Percentiles rank a stretch among this genome's conserved stretches.
These are phyloP conservation scores for Cutaneotrichosporon sp. DNA, from an alignment of 1,284 basidiomycete species.

Conservation along the genomic window DNA sequence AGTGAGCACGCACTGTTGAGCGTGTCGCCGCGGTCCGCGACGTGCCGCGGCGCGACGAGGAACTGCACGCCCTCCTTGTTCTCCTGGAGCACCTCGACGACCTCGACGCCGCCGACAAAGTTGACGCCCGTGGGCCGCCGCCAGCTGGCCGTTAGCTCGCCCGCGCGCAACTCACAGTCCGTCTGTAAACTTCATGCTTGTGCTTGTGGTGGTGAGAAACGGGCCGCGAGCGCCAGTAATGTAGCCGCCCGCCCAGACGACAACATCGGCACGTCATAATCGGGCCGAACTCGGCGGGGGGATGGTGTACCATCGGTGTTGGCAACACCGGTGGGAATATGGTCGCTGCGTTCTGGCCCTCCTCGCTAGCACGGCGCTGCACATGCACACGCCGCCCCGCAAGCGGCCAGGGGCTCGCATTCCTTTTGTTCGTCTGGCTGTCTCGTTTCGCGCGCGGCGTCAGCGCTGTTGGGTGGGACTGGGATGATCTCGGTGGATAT, in stretches of 20 bases:
- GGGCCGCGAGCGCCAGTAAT: neutral
- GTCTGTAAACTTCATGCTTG: slow-evolving; percentile 56
- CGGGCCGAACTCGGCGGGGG: neutral
- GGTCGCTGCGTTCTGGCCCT: too few species aligned
- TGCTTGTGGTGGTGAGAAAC: neutral
- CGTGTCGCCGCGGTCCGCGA: slow-evolving; percentile 16
- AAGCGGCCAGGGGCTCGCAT: too few species aligned
- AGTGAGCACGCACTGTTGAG: slow-evolving; percentile 20
- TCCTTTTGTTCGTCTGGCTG: too few species aligned
- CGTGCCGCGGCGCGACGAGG: slow-evolving; percentile 64
- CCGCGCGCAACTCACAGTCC: slow-evolving; percentile 56
- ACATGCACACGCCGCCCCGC: too few species aligned
- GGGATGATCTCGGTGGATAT: too few species aligned
- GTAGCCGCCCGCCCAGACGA: neutral
- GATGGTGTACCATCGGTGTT: neutral
- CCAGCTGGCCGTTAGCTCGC: slow-evolving; percentile 29
- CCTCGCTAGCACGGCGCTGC: neutral
- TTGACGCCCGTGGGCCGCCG: slow-evolving; percentile 31
- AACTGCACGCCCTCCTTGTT: slow-evolving; percentile 60
- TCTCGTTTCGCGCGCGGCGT: too few species aligned
- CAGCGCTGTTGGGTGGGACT: too few species aligned
- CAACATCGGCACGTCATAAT: neutral
- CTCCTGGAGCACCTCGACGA: slow-evolving; percentile 41
- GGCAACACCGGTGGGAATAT: neutral
- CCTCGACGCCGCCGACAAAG: slow-evolving; percentile 65